phyloP scores from a whole-genome alignment of 306 rosid genomes.

The Gynostemma pentaphyllum region DNA sequence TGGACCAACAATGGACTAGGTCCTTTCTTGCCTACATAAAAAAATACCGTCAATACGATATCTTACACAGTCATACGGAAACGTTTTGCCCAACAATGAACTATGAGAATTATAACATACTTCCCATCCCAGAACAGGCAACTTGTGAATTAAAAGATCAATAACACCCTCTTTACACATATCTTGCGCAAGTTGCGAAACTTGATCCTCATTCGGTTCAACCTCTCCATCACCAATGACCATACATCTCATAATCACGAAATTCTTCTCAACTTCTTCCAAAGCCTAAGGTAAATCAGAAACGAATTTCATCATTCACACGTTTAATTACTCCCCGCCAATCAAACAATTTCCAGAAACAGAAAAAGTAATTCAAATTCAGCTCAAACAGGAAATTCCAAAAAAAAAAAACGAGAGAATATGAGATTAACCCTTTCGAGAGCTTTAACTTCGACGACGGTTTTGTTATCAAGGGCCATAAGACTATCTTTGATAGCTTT shows the following conservation, averaged over 20 bases:
- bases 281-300: conserved; percentile 51
- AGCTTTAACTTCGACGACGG: conserved; percentile 84
- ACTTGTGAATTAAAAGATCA: conserved; percentile 61
- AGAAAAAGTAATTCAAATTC: neutral
- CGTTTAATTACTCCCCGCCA: neutral
- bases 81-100: neutral
- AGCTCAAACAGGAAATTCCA: neutral
- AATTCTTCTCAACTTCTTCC: conserved; percentile 94
- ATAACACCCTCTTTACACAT: conserved; percentile 78
- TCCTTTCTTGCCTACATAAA: conserved; percentile 84
- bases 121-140: conserved; percentile 87
- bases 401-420: neutral
- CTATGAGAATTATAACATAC: conserved; percentile 40
- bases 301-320: conserved; percentile 12
- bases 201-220: conserved; percentile 72
- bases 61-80: conserved; percentile 15
- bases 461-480: conserved; percentile 70
- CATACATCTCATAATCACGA: conserved; percentile 67
- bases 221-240: conserved; percentile 80
- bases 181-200: conserved; percentile 61
- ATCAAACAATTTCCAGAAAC: conserved; percentile 6
- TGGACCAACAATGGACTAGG: conserved; percentile 76
- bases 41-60: conserved; percentile 21
- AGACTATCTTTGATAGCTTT: conserved; percentile 76
- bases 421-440: conserved; percentile 60